Percentiles rank a stretch among this genome's conserved stretches.
phyloP scores from a whole-genome alignment of 1,139 yeast genomes.

The Pneumocystis murina region DNA sequence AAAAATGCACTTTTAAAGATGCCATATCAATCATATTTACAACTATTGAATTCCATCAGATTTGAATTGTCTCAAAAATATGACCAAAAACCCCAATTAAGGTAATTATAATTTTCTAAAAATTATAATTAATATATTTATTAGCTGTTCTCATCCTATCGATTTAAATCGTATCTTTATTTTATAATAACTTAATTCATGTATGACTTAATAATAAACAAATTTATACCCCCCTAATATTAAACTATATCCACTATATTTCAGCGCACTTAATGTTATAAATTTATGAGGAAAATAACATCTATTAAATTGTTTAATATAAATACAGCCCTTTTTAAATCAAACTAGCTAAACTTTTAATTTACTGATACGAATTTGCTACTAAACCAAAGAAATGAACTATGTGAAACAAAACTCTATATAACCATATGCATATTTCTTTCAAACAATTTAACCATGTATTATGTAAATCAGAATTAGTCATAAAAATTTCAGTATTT shows the following conservation, averaged over 20 bases:
- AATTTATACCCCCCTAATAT: not conserved
- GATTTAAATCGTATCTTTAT: not conserved
- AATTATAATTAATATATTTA: not conserved
- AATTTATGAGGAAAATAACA: not conserved
- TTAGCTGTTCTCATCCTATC: not conserved
- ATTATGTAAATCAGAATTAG: not conserved
- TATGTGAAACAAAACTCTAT: not conserved
- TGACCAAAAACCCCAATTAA: not conserved
- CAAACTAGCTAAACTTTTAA: not conserved
- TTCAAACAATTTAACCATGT: not conserved
- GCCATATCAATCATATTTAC: conserved; percentile 62
- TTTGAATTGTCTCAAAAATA: conserved; percentile 23
- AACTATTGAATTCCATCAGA: conserved; percentile 71
- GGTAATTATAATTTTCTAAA: not conserved
- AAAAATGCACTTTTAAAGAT: conserved; percentile 50
- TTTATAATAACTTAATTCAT: not conserved
- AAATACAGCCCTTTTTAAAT: not conserved
- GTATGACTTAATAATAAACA: not conserved
- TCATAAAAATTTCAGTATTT: not conserved
- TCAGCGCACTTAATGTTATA: not conserved
- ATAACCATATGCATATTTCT: not conserved
- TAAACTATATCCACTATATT: not conserved
- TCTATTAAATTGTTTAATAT: not conserved
- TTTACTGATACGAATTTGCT: not conserved
- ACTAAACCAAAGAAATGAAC: not conserved